Conservation (phyloP, 768 basidiomycete species). For the Tricholomella constricta region DNA sequence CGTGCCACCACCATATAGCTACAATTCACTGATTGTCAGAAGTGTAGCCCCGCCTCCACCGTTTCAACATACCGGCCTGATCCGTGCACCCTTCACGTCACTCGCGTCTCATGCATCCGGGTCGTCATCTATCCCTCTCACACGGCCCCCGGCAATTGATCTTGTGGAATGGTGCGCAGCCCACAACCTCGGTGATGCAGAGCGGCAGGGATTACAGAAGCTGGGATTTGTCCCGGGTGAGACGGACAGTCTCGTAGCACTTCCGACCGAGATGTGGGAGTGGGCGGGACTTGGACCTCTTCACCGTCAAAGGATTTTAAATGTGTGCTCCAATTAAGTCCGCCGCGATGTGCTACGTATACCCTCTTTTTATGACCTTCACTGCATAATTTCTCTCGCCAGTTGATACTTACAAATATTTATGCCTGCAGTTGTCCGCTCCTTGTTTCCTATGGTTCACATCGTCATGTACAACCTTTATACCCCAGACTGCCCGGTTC, state of each 20-base stretch:
- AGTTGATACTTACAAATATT: neutral
- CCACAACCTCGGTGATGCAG: neutral
- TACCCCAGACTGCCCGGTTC: neutral
- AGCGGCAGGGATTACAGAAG: slow-evolving; percentile 10
- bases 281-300: slow-evolving; percentile 14
- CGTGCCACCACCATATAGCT: neutral
- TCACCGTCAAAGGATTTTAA: slow-evolving; percentile 6
- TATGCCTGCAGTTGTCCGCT: neutral
- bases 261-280: slow-evolving; percentile 4
- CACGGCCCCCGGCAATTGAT: neutral
- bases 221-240: slow-evolving; percentile 14
- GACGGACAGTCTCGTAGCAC: neutral
- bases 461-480: neutral
- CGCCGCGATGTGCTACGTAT: too few relatives aligned
- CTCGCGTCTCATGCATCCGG: too few relatives aligned
- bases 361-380: too few relatives aligned
- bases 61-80: neutral
- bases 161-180: neutral
- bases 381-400: too few relatives aligned
- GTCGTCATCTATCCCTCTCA: too few relatives aligned
- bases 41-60: neutral
- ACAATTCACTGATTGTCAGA: neutral
- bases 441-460: neutral
- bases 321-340: slow-evolving; percentile 1
- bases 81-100: neutral